Evolutionary conservation across 768 basidiomycete genomes (phyloP), one percentile per base, ranked within the genome.

Genomic region (Porphyrellus cyaneotinctus): DNA sequence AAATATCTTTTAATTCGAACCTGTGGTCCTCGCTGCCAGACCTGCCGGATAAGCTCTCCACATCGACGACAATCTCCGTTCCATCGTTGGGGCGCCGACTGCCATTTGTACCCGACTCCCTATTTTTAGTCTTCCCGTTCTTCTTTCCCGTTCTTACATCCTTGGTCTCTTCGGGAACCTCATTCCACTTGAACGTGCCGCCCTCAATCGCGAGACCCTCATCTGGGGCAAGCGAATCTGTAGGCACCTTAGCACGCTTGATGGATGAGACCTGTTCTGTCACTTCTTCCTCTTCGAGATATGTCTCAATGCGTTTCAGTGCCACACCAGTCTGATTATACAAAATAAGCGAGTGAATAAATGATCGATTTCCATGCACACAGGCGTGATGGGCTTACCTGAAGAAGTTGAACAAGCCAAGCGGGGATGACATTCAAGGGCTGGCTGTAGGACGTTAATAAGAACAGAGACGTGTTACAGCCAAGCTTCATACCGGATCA

Each of bases 351-450:
- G 13, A 37, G 11, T 30, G 17, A 33, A 43, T 23, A 13, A 45
- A 10, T 1, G 3, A 11, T n/a, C n/a, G n/a, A n/a, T n/a, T n/a
- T n/a, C 0, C 11, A n/a, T 33, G n/a, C 1, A 20, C 10, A 20
- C 26, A 20, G 8, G 7, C 18, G 20, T 23, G 7, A 37, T 31
- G 8, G 14, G 4, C 55, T 49, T 47, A 68, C 74, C 64, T 88
- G 86, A 3, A 93, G 75, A 22, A 93, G 74, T 43, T 88, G 83
- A 9, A 94, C 86, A 42, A 88, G 81, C 77, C 82, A 92, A 9
- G 81, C 74, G 0, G 92, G 92, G 43, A 95, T 84, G 26, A 88
- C 78, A 59, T 89, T 89, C 42, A 94, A 72, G 0, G 92, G 91
- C 18, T 75, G 65, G 30, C 86, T 83, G 47, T 39, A 15, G 2